Evolutionary conservation across 176 grass and related monocot species (phyloP), one percentile per base, ranked within the genome.

Genomic region (Eleusine coracana): DNA sequence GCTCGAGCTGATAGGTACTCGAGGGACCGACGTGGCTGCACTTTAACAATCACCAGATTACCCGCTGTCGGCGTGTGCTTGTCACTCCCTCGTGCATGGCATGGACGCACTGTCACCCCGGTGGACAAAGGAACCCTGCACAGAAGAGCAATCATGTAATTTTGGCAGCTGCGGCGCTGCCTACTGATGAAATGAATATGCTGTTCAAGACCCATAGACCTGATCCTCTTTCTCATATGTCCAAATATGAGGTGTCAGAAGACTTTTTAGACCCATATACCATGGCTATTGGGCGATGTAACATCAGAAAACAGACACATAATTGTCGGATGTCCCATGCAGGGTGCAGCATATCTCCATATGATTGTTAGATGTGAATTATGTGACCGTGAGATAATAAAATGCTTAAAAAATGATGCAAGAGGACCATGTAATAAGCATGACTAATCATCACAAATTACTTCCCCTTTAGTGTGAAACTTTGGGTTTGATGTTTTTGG

Each of bases 271-370:
- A 5, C 48, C 60, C 62, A n/a, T 12, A 29, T 27, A 58, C 73
- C 10, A 38, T 80, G 38, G 58, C 23, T 63, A 52, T 13, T 80
- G 1, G 31, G 17, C n/a, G 60, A 80, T 36, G 28, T 23, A 52
- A 36, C 37, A 54, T 39, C 34, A 36, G 44, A 52, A 72, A 64
- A 31, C 34, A 79, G n/a, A 71, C 71, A 72, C 75, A 79, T 54
- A 38, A 41, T 11, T 5, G 36, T 71, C 72, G 78, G 75, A 42
- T 63, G 75, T 50, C 75, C 11, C 44, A 86, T 73, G 83, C 55
- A 85, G 15, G 31, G 45, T 16, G 11, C 34, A 52, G 59, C 76
- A 66, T 36, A 10, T 15, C 34, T 59, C 76, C 61, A 36, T 51
- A 59, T 81, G 78, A 39, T 39, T 20, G 37, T 75, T 86, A 63